A percentile compares a stretch with the other conserved stretches of the same genome.
Evolutionary conservation across 1,284 basidiomycete species (phyloP).

Genomic region (Melanopsichium pennsylvanicum): DNA sequence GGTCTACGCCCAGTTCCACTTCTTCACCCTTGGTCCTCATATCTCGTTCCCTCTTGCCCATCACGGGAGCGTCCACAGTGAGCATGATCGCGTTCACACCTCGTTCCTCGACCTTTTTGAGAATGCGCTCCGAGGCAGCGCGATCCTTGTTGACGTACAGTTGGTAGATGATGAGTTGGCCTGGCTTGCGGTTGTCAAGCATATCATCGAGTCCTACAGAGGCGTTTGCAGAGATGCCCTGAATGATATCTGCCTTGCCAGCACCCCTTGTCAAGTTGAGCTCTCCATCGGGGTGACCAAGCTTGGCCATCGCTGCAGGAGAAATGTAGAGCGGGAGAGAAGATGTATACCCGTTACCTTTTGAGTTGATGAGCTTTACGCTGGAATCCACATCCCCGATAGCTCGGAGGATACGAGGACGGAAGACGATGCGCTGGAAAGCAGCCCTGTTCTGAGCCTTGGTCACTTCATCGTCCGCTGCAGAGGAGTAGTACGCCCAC

Average conservation of each 20-base stretch:
- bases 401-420: constrained; percentile 87
- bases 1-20: constrained; percentile 62
- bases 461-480: constrained; percentile 69
- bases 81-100: constrained; percentile 84
- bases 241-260: constrained; percentile 77
- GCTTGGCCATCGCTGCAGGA: constrained; percentile 85
- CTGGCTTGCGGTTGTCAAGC: constrained; percentile 70
- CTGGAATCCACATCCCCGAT: constrained; percentile 81
- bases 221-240: constrained; percentile 86
- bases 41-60: constrained; percentile 85
- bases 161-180: constrained; percentile 70
- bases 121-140: constrained; percentile 74
- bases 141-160: constrained; percentile 85
- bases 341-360: constrained; percentile 14
- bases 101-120: constrained; percentile 75
- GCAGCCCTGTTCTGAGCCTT: constrained; percentile 77
- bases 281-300: constrained; percentile 92
- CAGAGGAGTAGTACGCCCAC: constrained; percentile 66
- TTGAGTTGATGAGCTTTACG: constrained; percentile 26
- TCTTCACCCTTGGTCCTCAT: constrained; percentile 67
- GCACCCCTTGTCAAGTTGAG: constrained; percentile 83
- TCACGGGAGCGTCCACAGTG: constrained; percentile 86
- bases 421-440: constrained; percentile 92
- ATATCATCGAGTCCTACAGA: constrained; percentile 80
- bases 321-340: constrained; percentile 73